A percentile compares a stretch with the other conserved stretches of the same genome.
phyloP scores from a whole-genome alignment of 75 land plant species.

The Pinus albicaulis region DNA sequence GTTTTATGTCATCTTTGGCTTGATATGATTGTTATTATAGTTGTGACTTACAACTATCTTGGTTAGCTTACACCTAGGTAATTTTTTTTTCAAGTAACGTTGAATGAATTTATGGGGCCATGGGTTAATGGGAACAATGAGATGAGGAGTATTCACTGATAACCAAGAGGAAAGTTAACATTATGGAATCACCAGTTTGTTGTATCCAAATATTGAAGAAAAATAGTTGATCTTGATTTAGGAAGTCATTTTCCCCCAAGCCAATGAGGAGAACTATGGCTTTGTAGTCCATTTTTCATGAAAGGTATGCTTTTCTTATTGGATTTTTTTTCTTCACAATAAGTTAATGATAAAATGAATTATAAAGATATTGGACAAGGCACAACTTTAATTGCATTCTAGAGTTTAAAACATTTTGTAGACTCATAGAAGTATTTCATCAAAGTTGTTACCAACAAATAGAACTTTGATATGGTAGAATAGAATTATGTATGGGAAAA shows the following conservation, averaged over 20 bases:
- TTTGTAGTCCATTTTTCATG: conserved; percentile 73
- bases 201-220: conserved; percentile 69
- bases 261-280: conserved; percentile 77
- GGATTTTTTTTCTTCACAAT: no score
- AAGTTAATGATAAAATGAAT: no score
- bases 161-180: conserved; percentile 56
- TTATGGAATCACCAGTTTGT: conserved; percentile 68
- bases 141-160: conserved; percentile 45
- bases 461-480: no score
- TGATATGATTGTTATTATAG: no score
- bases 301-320: conserved; percentile 45
- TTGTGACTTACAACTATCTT: no score
- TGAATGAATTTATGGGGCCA: conserved; percentile 53
- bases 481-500: no score
- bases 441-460: no score
- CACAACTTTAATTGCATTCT: no score
- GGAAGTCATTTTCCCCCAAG: conserved; percentile 49
- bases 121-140: conserved; percentile 62
- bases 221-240: conserved; percentile 67
- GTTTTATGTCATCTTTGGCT: not conserved
- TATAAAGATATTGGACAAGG: no score
- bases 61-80: no score
- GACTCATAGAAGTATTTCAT: no score
- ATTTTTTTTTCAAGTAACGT: not conserved
- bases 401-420: no score